Base-by-base conservation (phyloP, 2,329 filamentous ascomycete genomes). In the Paracorniculantispora psalliotae region DNA sequence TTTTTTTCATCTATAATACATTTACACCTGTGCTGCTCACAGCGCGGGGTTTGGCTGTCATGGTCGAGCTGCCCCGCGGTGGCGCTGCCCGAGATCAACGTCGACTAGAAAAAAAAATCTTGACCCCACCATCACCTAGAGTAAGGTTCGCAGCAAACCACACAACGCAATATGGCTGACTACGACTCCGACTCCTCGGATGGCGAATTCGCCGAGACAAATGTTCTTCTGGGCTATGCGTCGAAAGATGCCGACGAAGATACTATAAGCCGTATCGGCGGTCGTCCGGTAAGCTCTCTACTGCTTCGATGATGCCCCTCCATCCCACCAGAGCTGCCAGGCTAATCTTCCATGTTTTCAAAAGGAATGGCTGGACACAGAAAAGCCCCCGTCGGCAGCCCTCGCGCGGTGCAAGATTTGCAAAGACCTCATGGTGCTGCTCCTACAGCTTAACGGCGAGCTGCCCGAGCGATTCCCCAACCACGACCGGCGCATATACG, bases 371-470 rank as follows among this genome's bases (percentile, higher is more conserved):
- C 78, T 96, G 39, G 87, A 92, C 65, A 74, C 81, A n/a, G 77
- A 80, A 56, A 83, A 81, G 43, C 79, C 89, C 4, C 90, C 93
- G 8, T 89, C 90, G 1, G 89, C 89, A 25, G 79, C 87, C 1
- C 81, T 96, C 10, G 91, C 90, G 23, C 88, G 87, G 74, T 99
- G 94, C 78, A 91, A 90, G 74, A 82, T 90, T 64, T 99, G 94
- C 83, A 90, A 91, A 65, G 83, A 86, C 55, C 75, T 91, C 55
- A 91, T 97, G 84, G 87, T 85, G 1, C 81, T 97, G 12, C 83
- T 99, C 3, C 82, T 99, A 49, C 92, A 99, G 73, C 82, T 99
- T 28, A 91, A 99, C 73, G 92, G 86, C 67, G 92, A 97, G 70
- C 81, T 97, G 3, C 92, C 92, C 15, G 89, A 93, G 58, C 82